Percentiles rank a stretch among this genome's conserved stretches.
Evolutionary conservation across 257 asterid species (phyloP).

Genomic region (Capsicum pubescens): DNA sequence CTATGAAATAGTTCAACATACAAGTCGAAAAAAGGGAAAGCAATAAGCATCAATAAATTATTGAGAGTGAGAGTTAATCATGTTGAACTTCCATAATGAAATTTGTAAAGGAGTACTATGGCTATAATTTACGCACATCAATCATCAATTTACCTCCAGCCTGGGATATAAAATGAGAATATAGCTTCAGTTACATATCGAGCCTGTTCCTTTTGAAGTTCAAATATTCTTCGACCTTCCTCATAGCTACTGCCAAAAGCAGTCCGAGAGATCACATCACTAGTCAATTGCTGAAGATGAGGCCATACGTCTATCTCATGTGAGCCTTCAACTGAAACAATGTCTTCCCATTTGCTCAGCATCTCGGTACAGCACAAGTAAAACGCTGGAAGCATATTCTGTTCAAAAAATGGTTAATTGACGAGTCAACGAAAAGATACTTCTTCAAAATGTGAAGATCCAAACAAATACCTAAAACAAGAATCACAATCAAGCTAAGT

Average conservation of each 20-base stretch:
- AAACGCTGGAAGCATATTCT: slow-evolving; percentile 57
- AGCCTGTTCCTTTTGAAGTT: slow-evolving; percentile 39
- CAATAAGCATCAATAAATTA: not conserved
- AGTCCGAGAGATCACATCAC: slow-evolving; percentile 54
- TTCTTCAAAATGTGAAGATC: not conserved
- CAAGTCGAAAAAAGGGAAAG: not conserved
- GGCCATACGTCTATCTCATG: slow-evolving; percentile 46
- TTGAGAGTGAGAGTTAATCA: no score
- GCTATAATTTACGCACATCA: not conserved
- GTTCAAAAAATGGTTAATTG: not conserved
- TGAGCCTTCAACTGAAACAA: not conserved
- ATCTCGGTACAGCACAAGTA: slow-evolving; percentile 43
- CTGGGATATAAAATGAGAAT: slow-evolving; percentile 27
- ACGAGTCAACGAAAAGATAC: not conserved
- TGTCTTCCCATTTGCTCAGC: slow-evolving; percentile 28
- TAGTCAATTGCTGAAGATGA: slow-evolving; percentile 33
- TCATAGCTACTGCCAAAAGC: slow-evolving; percentile 58
- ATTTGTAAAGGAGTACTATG: not conserved
- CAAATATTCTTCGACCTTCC: slow-evolving; percentile 55
- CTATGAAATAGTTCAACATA: not conserved
- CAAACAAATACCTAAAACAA: no score
- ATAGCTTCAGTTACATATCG: not conserved
- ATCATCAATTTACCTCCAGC: slow-evolving; percentile 30
- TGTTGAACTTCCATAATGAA: not conserved
- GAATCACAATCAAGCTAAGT: not conserved